Percentiles rank a stretch among this genome's conserved stretches.
These are phyloP conservation scores for Hericium coralloides DNA, from an alignment of 768 basidiomycete species.

Conservation along the genomic window DNA sequence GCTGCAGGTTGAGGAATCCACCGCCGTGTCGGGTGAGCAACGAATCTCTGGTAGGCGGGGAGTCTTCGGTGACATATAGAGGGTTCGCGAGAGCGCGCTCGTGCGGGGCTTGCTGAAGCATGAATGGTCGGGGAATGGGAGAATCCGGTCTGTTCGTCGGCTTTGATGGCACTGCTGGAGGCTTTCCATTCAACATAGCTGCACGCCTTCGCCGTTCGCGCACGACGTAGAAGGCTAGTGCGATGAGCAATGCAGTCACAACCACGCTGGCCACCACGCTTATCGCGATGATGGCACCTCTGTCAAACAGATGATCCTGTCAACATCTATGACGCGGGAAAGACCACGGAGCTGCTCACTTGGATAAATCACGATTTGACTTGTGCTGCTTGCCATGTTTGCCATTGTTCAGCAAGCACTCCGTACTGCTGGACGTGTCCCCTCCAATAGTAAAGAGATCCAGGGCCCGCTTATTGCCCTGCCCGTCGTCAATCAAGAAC, in stretches of 20 bases:
- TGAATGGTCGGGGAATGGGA: background rate
- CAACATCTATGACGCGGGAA: too few species aligned
- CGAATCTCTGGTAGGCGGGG: background rate
- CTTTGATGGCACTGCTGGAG: background rate
- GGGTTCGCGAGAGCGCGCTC: conserved; percentile 1
- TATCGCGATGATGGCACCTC: background rate
- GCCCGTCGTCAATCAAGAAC: conserved; percentile 35
- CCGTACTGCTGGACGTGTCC: background rate
- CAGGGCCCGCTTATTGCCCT: conserved; percentile 17
- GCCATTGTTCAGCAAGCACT: background rate
- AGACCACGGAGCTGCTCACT: too few species aligned
- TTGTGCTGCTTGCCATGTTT: too few species aligned
- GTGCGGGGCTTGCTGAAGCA: too few species aligned
- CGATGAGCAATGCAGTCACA: background rate
- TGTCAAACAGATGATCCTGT: background rate
- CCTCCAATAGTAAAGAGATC: background rate
- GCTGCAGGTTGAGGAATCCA: too few species aligned
- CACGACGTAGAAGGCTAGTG: background rate
- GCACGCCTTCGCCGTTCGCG: background rate
- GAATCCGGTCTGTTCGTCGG: background rate
- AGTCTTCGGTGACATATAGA: conserved; percentile 2
- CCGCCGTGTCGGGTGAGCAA: too few species aligned
- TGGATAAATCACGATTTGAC: too few species aligned
- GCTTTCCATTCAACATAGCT: background rate
- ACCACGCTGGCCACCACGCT: background rate